Percentiles rank a stretch among this genome's conserved stretches.
These are phyloP conservation scores for Didymella lethalis DNA, from an alignment of 2,329 filamentous ascomycete genomes.

Conservation along the genomic window DNA sequence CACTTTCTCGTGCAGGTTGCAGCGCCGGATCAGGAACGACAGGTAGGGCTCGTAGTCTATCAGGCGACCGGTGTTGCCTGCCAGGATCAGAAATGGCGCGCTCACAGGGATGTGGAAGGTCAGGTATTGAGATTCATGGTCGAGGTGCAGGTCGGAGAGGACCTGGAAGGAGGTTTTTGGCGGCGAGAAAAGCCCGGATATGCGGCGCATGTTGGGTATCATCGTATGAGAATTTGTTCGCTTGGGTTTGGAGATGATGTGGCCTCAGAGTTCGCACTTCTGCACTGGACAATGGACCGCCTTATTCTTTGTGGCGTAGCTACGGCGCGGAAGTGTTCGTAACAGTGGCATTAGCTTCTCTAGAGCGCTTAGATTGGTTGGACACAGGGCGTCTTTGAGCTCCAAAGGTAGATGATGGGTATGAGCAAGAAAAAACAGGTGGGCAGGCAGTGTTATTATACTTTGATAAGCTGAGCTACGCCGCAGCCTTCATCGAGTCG, in stretches of 20 bases:
- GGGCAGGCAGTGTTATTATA: not conserved
- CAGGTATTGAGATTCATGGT: slow-evolving; percentile 42
- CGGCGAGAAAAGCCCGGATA: slow-evolving; percentile 36
- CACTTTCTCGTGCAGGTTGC: slow-evolving; percentile 41
- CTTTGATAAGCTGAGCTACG: slow-evolving; percentile 12
- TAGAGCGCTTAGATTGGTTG: not conserved
- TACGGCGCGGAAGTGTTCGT: not conserved
- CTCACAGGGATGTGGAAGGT: slow-evolving; percentile 42
- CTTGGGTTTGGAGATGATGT: not conserved
- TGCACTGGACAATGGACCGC: too few species aligned
- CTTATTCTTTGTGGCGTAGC: not conserved
- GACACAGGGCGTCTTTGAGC: not conserved
- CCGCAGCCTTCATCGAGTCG: not conserved
- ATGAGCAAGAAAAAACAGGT: not conserved
- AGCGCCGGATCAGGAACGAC: slow-evolving; percentile 40
- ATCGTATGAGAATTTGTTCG: not conserved
- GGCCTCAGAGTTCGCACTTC: not conserved
- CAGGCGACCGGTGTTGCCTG: slow-evolving; percentile 44
- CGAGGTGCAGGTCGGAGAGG: slow-evolving; percentile 45
- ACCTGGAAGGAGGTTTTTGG: slow-evolving; percentile 42
- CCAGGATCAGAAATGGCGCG: slow-evolving; percentile 42
- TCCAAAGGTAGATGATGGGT: not conserved
- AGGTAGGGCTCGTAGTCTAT: slow-evolving; percentile 44
- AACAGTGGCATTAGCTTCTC: not conserved
- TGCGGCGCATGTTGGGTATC: slow-evolving; percentile 28